Evolutionary conservation across 1,284 basidiomycete species (phyloP).

Genomic region (Fomitopsis palustris): DNA sequence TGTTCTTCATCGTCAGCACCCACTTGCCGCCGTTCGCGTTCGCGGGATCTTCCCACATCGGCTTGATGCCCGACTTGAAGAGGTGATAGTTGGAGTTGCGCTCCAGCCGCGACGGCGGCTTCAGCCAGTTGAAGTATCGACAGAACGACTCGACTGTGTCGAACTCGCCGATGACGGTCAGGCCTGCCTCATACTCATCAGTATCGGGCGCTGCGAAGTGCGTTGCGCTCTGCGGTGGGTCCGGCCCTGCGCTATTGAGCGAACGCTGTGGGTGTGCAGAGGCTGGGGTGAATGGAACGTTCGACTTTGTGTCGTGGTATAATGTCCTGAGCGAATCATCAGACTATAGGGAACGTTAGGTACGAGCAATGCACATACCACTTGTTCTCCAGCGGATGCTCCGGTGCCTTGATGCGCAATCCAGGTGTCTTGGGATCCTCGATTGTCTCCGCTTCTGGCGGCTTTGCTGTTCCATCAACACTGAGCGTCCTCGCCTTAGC

Average conservation of each 20-base stretch:
- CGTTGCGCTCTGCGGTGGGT: constrained; percentile 30
- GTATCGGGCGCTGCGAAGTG: constrained; percentile 49
- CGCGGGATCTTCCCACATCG: constrained; percentile 95
- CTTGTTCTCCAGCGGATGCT: constrained; percentile 79
- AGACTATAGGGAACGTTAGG: neutral
- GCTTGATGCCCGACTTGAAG: constrained; percentile 89
- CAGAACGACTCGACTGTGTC: constrained; percentile 89
- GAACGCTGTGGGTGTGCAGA: constrained; percentile 26
- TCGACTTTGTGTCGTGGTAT: constrained; percentile 84
- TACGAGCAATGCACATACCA: constrained; percentile 50
- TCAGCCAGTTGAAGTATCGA: constrained; percentile 93
- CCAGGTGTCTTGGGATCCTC: constrained; percentile 80
- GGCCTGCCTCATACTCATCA: constrained; percentile 71
- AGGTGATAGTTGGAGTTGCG: constrained; percentile 91
- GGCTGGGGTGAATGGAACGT: constrained; percentile 51
- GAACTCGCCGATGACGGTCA: constrained; percentile 79
- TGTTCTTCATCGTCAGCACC: constrained; percentile 89
- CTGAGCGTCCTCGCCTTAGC: constrained; percentile 65
- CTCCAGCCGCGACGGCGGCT: constrained; percentile 84
- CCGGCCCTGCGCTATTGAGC: constrained; percentile 14
- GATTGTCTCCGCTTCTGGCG: constrained; percentile 70
- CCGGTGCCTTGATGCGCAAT: constrained; percentile 65
- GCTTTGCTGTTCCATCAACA: constrained; percentile 67
- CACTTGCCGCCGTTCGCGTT: constrained; percentile 93
- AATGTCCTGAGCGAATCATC: constrained; percentile 59